Evolutionary conservation across 495 filamentous ascomycete genomes (phyloP), one percentile per base, ranked within the genome.

Genomic region (Penicillium coffeae): DNA sequence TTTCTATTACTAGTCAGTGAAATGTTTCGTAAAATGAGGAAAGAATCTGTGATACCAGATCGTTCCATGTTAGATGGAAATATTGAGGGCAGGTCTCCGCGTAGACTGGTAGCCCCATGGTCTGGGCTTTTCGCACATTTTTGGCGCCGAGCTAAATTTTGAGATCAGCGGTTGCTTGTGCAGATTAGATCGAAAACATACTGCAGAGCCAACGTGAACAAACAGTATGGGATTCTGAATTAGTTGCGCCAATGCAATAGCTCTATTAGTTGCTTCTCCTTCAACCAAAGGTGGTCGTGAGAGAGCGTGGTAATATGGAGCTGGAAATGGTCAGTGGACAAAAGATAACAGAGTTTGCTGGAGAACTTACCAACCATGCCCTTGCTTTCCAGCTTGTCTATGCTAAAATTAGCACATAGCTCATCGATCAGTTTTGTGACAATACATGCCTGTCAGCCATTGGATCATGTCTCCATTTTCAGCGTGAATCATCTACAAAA

Each of bases 141-240:
- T 33, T 22, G 13, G 48, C 48, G 12, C 48, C 48, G 21, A 51
- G 48, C 48, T 51, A 21, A 13, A 21, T n/a, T 12, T 4, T 13
- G 21, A 38, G 15, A 44, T 21, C 25, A 21, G 33, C 5, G 2
- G 1, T 16, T 22, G 63, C 48, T 13, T 47, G 16, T 10, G 62
- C 45, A 44, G 59, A 18, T 20, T 30, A 21, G 25, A 14, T 2
- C 19, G 5, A 21, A 9, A 42, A 42, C 49, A n/a, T 50, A 55
- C 48, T 21, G 25, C 45, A 8, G 59, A 62, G 25, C 52, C 46
- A 21, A 61, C 70, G 42, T 75, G 74, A 20, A 77, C 65, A n/a
- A 75, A 64, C n/a, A 77, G 52, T 30, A 76, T 74, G 3, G 74
- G 73, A 1, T 67, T 68, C 21, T 72, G 64, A 3, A 67, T 67